These are phyloP conservation scores for Boletus rubescentipes DNA, from an alignment of 768 basidiomycete species.

Conservation along the genomic window DNA sequence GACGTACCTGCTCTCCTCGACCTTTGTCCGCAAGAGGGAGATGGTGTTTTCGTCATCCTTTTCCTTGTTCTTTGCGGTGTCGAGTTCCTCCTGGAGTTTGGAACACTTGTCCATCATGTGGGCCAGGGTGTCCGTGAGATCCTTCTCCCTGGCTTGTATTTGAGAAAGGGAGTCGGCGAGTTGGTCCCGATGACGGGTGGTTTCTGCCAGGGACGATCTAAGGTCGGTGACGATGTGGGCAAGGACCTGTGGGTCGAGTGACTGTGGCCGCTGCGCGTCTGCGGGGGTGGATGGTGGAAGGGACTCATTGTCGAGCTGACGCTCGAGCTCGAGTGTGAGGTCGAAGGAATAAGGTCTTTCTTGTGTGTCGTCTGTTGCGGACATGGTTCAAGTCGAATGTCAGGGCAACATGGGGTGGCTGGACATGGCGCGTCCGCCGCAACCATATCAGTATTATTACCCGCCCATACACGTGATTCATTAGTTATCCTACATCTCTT, in stretches of 20 bases:
- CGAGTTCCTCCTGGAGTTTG: slow-evolving; percentile 54
- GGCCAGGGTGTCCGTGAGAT: slow-evolving; percentile 60
- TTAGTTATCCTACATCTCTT: slow-evolving; percentile 10
- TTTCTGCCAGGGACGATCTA: slow-evolving; percentile 58
- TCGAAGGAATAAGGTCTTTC: slow-evolving; percentile 59
- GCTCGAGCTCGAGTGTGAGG: slow-evolving; percentile 76
- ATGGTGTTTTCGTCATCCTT: slow-evolving; percentile 81
- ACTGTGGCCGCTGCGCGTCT: slow-evolving; percentile 39
- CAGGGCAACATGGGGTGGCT: not conserved
- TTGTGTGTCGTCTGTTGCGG: slow-evolving; percentile 27
- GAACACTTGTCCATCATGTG: slow-evolving; percentile 67
- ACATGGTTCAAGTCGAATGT: slow-evolving; percentile 24
- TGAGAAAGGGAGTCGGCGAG: slow-evolving; percentile 52
- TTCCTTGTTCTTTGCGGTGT: slow-evolving; percentile 46
- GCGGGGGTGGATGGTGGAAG: slow-evolving; percentile 47
- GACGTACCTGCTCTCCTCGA: slow-evolving; percentile 80
- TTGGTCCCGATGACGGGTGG: slow-evolving; percentile 72
- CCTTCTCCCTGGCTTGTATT: slow-evolving; percentile 53
- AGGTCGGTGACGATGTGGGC: slow-evolving; percentile 75
- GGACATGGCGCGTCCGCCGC: slow-evolving; percentile 14
- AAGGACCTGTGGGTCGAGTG: slow-evolving; percentile 73
- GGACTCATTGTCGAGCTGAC: slow-evolving; percentile 66
- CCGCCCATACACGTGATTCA: slow-evolving; percentile 13
- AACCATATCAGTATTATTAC: not conserved
- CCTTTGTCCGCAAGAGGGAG: slow-evolving; percentile 70